Conservation (phyloP, 2,329 filamentous ascomycete genomes). For the Paecilomyces sp. region DNA sequence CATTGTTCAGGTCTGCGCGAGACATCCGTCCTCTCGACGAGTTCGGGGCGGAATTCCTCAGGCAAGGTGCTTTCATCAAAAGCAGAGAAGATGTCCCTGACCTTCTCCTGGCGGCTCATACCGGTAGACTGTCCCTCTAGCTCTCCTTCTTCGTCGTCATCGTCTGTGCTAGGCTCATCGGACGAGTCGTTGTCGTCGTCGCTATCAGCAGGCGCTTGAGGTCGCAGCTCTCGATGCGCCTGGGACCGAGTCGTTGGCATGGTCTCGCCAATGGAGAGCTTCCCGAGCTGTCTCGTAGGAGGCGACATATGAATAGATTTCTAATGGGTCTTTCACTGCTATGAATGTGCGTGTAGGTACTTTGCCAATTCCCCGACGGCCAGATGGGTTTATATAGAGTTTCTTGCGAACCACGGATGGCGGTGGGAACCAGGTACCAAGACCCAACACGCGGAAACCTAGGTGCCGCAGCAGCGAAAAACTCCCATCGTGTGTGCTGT, state of each 20-base stretch:
- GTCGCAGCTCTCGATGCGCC: constrained; percentile 13
- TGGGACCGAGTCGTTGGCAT: constrained; percentile 24
- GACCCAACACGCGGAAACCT: not conserved
- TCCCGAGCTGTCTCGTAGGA: constrained; percentile 31
- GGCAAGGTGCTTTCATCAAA: constrained; percentile 34
- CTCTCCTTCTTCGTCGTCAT: constrained; percentile 9
- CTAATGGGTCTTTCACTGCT: not conserved
- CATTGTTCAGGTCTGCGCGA: constrained; percentile 32
- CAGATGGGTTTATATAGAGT: constrained; percentile 20
- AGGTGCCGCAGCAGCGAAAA: not conserved
- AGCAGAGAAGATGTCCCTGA: constrained; percentile 39
- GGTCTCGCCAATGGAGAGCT: constrained; percentile 29
- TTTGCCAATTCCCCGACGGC: constrained; percentile 2
- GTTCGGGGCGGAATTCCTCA: constrained; percentile 34
- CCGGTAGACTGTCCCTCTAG: constrained; percentile 16
- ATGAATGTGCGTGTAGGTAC: not conserved
- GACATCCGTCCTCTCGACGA: constrained; percentile 27
- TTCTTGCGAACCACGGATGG: constrained; percentile 27
- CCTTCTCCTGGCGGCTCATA: constrained; percentile 31
- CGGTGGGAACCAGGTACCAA: not conserved
- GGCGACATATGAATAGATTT: constrained; percentile 27
- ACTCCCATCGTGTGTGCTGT: not conserved
- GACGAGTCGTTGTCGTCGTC: constrained; percentile 4
- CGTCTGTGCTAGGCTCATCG: constrained; percentile 1
- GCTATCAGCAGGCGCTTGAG: constrained; percentile 4